These are phyloP conservation scores for Candida mattraensis DNA, from an alignment of 805 yeast species.

Conservation along the genomic window DNA sequence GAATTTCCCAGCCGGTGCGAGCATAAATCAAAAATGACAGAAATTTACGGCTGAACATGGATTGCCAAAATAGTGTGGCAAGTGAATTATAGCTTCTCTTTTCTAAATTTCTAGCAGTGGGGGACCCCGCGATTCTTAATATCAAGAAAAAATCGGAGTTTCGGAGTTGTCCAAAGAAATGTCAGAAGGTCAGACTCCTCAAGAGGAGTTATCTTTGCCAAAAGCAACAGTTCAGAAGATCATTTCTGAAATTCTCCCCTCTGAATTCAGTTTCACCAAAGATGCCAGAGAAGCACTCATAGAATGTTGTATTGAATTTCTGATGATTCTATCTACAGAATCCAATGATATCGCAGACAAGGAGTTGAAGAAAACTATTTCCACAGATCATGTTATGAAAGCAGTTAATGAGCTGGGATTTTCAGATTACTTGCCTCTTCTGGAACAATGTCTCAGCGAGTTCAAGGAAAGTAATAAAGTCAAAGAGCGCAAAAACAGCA, in stretches of 20 bases:
- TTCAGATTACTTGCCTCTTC: slow-evolving; percentile 76
- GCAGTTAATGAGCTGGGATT: slow-evolving; percentile 89
- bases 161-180: slow-evolving; percentile 5
- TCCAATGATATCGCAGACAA: slow-evolving; percentile 95
- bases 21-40: slow-evolving; percentile 12
- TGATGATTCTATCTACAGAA: slow-evolving; percentile 91
- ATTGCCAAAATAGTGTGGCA: too few species aligned
- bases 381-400: slow-evolving; percentile 91
- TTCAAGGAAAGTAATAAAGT: slow-evolving; percentile 88
- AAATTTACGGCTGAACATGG: slow-evolving; percentile 2
- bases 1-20: slow-evolving; percentile 4
- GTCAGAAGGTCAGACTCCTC: slow-evolving; percentile 25
- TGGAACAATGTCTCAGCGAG: slow-evolving; percentile 76
- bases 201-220: slow-evolving; percentile 39
- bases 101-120: neutral
- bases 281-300: slow-evolving; percentile 95
- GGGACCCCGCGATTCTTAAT: slow-evolving; percentile 4
- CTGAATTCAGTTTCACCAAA: slow-evolving; percentile 83
- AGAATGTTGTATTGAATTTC: slow-evolving; percentile 93
- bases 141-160: too few species aligned
- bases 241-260: slow-evolving; percentile 83
- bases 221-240: slow-evolving; percentile 94
- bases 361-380: slow-evolving; percentile 94
- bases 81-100: slow-evolving; percentile 4
- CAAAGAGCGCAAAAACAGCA: slow-evolving; percentile 87